Conservation (phyloP, 768 basidiomycete genomes). For the Lactarius hatsudake region DNA sequence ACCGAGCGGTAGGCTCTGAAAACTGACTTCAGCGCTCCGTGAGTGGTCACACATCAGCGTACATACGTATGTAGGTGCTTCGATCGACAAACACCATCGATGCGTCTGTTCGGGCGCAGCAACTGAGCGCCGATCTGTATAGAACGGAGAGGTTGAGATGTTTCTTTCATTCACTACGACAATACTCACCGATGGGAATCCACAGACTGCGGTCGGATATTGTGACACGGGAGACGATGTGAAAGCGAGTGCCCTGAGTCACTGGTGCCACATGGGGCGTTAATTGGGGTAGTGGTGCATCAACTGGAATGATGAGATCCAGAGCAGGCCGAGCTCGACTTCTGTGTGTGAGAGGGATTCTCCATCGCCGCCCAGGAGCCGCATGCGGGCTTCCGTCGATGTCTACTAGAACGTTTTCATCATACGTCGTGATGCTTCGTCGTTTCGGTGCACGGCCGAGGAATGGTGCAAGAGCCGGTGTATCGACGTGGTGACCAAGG, state of each 20-base stretch:
- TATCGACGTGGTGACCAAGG: conserved; percentile 50
- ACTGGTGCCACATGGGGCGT: not conserved
- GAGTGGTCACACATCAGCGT: not conserved
- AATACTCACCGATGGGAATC: conserved; percentile 39
- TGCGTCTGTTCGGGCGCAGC: conserved; percentile 37
- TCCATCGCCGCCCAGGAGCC: conserved; percentile 31
- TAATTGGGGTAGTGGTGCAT: not conserved
- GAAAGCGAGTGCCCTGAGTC: conserved; percentile 42
- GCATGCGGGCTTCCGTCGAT: conserved; percentile 31
- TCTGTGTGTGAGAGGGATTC: conserved; percentile 41
- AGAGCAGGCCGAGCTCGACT: conserved; percentile 41
- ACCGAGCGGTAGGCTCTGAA: conserved; percentile 37
- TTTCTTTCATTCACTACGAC: not conserved
- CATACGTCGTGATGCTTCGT: conserved; percentile 40
- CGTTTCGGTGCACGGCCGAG: conserved; percentile 45
- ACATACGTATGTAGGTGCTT: conserved; percentile 49
- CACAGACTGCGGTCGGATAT: conserved; percentile 46
- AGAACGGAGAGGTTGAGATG: not conserved
- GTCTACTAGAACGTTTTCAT: conserved; percentile 37
- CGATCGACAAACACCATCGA: conserved; percentile 46
- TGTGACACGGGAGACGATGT: conserved; percentile 43
- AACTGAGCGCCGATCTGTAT: conserved; percentile 36
- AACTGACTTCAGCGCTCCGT: not conserved
- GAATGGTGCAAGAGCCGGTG: conserved; percentile 50
- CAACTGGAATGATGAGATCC: conserved; percentile 30